A percentile compares a stretch with the other conserved stretches of the same genome.
Evolutionary conservation across 768 basidiomycete genomes (phyloP).

Genomic region (Ephemerocybe angulata): DNA sequence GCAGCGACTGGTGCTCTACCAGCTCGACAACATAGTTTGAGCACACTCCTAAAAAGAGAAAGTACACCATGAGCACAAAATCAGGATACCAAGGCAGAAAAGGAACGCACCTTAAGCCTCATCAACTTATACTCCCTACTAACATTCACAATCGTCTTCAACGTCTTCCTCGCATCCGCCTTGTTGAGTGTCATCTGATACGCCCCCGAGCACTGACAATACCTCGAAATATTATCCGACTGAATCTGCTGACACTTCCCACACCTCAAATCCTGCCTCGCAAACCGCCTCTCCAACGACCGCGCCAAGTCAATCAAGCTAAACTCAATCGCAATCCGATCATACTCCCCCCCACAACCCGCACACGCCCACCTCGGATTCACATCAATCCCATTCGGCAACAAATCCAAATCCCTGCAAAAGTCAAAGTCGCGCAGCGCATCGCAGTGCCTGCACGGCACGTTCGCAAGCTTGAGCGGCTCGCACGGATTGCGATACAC

Average conservation of each 20-base stretch:
- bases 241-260: slow-evolving; percentile 88
- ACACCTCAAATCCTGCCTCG: slow-evolving; percentile 89
- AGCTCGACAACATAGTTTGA: slow-evolving; percentile 39
- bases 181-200: slow-evolving; percentile 73
- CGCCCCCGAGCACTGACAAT: slow-evolving; percentile 85
- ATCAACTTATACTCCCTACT: slow-evolving; percentile 67
- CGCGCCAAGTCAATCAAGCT: slow-evolving; percentile 75
- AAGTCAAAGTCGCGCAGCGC: slow-evolving; percentile 88
- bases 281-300: slow-evolving; percentile 65
- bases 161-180: slow-evolving; percentile 62
- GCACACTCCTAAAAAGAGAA: slow-evolving; percentile 39
- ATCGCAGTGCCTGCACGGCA: slow-evolving; percentile 88
- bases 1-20: slow-evolving; percentile 28
- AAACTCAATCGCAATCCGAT: slow-evolving; percentile 84
- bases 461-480: slow-evolving; percentile 76
- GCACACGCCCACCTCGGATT: slow-evolving; percentile 66
- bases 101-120: slow-evolving; percentile 56
- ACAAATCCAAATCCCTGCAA: slow-evolving; percentile 84
- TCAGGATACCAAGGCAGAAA: neutral
- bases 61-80: slow-evolving; percentile 1
- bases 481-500: slow-evolving; percentile 90
- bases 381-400: slow-evolving; percentile 51
- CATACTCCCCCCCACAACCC: slow-evolving; percentile 81
- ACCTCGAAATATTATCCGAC: slow-evolving; percentile 79
- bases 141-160: slow-evolving; percentile 82